Percentiles rank a stretch among this genome's conserved stretches.
These are phyloP conservation scores for Dothiorella sarmentorum DNA, from an alignment of 2,329 filamentous ascomycete species.

Conservation along the genomic window DNA sequence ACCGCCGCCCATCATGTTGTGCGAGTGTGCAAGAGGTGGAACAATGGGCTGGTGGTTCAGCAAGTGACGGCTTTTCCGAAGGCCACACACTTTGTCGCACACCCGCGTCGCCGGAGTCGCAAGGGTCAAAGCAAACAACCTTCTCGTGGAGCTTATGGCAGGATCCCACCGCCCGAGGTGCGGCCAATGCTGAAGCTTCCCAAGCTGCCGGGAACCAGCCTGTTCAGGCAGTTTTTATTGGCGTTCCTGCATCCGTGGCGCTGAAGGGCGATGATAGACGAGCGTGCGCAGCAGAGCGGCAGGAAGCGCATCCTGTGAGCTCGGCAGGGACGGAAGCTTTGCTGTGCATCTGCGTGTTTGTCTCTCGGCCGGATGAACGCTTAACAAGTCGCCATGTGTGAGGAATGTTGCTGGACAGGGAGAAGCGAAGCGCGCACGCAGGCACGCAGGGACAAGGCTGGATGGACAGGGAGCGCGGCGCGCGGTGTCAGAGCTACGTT, in stretches of 20 bases:
- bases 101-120: constrained; percentile 1
- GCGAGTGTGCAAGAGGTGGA: not conserved
- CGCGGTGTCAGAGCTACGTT: constrained; percentile 4
- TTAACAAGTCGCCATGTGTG: too few species aligned
- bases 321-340: too few species aligned
- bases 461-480: constrained; percentile 7
- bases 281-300: not conserved
- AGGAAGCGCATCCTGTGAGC: too few species aligned
- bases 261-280: constrained; percentile 16
- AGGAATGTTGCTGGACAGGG: not conserved
- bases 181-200: constrained; percentile 14
- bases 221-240: constrained; percentile 18
- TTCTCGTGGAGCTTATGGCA: constrained; percentile 10
- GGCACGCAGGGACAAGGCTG: not conserved
- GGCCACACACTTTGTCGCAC: not conserved
- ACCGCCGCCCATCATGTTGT: not conserved
- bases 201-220: constrained; percentile 11
- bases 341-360: too few species aligned
- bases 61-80: constrained; percentile 7
- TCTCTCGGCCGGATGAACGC: too few species aligned
- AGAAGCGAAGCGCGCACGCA: not conserved
- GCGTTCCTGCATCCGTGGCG: constrained; percentile 18
- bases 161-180: constrained; percentile 14
- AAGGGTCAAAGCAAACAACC: constrained; percentile 7
- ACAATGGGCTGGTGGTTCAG: not conserved